Base-by-base conservation (phyloP, 179 eudicot species). In the Actinidia chinensis region DNA sequence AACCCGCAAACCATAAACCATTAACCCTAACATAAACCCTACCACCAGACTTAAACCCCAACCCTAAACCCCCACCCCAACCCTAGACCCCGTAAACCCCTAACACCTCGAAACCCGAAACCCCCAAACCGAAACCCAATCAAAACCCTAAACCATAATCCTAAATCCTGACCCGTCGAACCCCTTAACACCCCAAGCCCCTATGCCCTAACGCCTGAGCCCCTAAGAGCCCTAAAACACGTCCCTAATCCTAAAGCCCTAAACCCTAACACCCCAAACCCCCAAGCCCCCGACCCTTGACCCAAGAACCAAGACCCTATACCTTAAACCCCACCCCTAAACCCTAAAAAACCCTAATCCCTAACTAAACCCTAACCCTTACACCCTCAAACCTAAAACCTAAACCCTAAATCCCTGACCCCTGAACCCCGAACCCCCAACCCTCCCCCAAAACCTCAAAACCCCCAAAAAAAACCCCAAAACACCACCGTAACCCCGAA, bases 271-370 rank as follows among this genome's bases (percentile, higher is more conserved):
- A n/a, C n/a, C 75, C 82, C 79, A 48, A 73, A 82, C 55, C 71
- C 81, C 40, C 11, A 79, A 72, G 60, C 81, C 77, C 33, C 20
- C 73, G 68, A 18, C 79, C 79, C 33, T 40, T 56, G 78, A 61
- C 84, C 79, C 42, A 56, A 82, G 58, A 74, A 65, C 69, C 65
- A 55, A 82, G 78, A 68, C 84, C 76, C 40, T 66, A 82, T 66
- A 71, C 81, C 78, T 56, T 58, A 82, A 77, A 59, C 84, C 78
- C 59, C 44, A 82, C 58, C 78, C 78, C 80, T 59, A 64, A 82
- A 82, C 78, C 81, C 78, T 73, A 66, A 82, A 70, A 61, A 76
- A n/a, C n/a, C n/a, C n/a, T n/a, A n/a, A n/a, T n/a, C n/a, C n/a
- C n/a, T n/a, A 44, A 81, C 78, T 28, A 28, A 78, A 77, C 69